Conservation (phyloP, 805 yeast species). For the Suhomyces sp. region DNA sequence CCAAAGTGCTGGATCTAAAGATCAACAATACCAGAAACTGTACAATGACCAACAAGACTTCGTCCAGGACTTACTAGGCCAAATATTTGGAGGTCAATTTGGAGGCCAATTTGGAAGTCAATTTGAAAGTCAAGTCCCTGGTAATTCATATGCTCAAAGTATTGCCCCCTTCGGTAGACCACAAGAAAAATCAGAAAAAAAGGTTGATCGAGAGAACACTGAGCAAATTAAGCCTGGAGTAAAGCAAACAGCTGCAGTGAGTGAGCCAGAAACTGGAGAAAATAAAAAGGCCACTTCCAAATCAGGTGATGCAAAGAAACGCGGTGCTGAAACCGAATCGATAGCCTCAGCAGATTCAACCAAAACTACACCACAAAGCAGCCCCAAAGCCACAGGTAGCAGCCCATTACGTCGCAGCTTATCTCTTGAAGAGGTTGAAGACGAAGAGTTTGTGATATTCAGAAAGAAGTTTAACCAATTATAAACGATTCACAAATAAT, state of each 20-base stretch:
- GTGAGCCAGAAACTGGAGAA: background rate
- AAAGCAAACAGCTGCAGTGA: background rate
- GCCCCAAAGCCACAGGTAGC: background rate
- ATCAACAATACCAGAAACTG: conserved; percentile 5
- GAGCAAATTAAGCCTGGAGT: background rate
- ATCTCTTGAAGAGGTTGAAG: conserved; percentile 26
- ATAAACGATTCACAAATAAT: background rate
- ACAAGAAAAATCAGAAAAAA: background rate
- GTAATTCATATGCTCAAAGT: background rate
- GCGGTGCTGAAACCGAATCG: no score
- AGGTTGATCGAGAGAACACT: no score
- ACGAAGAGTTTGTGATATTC: conserved; percentile 35
- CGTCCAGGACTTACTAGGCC: conserved; percentile 12
- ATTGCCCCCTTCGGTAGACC: background rate
- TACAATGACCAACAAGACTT: conserved; percentile 20
- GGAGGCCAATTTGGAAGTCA: background rate
- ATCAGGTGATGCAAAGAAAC: no score
- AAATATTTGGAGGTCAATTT: conserved; percentile 5
- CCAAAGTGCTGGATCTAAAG: conserved; percentile 2
- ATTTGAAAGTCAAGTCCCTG: background rate
- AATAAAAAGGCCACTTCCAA: background rate
- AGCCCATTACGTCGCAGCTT: conserved; percentile 24
- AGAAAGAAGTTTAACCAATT: conserved; percentile 34
- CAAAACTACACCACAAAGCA: conserved; percentile 2
- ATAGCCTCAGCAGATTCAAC: conserved; percentile 15